These are phyloP conservation scores for Geranium rotundifolium DNA, from an alignment of 345 rosid species.

Conservation along the genomic window DNA sequence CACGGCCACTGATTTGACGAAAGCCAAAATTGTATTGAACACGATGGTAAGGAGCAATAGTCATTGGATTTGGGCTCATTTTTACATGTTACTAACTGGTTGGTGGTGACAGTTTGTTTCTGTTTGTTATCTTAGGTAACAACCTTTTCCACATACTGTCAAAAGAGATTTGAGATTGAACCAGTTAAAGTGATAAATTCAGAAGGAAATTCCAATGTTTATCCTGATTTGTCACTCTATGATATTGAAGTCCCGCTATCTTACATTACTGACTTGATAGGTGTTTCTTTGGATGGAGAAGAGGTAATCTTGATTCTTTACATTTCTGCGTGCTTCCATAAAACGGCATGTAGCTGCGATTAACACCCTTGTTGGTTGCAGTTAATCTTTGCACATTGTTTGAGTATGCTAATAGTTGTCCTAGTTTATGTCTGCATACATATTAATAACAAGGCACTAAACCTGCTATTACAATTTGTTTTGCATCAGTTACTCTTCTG, in stretches of 20 bases:
- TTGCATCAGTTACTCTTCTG: too few relatives aligned
- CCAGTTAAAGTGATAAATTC: slow-evolving; percentile 75
- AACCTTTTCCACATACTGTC: slow-evolving; percentile 58
- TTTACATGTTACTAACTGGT: slow-evolving; percentile 3
- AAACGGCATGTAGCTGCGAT: too few relatives aligned
- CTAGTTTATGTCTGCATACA: too few relatives aligned
- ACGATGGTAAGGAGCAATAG: slow-evolving; percentile 51
- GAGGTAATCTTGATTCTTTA: slow-evolving; percentile 38
- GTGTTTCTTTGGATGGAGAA: slow-evolving; percentile 57
- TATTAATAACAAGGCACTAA: too few relatives aligned
- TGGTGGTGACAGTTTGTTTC: neutral
- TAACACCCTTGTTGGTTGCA: too few relatives aligned
- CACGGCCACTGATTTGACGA: slow-evolving; percentile 86
- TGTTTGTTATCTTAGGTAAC: slow-evolving; percentile 49
- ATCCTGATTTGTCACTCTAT: slow-evolving; percentile 65
- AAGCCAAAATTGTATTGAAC: slow-evolving; percentile 86
- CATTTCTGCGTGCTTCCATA: neutral
- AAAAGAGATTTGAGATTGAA: slow-evolving; percentile 71
- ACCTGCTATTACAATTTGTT: too few relatives aligned
- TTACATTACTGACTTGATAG: slow-evolving; percentile 58
- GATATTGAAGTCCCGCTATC: slow-evolving; percentile 78
- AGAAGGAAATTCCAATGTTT: slow-evolving; percentile 49
- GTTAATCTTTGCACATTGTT: too few relatives aligned
- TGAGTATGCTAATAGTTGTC: too few relatives aligned
- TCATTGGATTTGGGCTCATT: slow-evolving; percentile 6